Percentiles rank a stretch among this genome's conserved stretches.
phyloP scores from a whole-genome alignment of 169 alveolate species.

The Cryptosporidium baileyi region DNA sequence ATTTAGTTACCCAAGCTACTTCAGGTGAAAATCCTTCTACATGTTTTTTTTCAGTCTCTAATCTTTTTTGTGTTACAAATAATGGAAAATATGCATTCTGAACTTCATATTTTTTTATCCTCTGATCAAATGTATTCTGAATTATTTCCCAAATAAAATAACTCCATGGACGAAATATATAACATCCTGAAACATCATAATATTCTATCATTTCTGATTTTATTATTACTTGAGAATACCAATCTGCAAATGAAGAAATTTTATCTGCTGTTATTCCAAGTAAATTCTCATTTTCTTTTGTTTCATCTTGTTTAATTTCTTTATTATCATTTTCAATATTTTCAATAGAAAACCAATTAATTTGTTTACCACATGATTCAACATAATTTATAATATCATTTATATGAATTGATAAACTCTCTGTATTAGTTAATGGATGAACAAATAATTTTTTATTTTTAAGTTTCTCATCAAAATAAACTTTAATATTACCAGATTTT shows the following conservation, averaged over 20 bases:
- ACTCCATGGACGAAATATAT: constrained; percentile 96
- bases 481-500: constrained; percentile 24
- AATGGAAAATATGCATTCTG: constrained; percentile 94
- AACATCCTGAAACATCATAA: constrained; percentile 99
- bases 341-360: constrained; percentile 55
- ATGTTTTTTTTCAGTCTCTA: constrained; percentile 96
- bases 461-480: constrained; percentile 67
- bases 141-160: constrained; percentile 97
- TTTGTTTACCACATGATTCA: constrained; percentile 67
- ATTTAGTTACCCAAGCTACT: constrained; percentile 99
- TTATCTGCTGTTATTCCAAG: constrained; percentile 83
- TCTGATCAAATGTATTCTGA: constrained; percentile 88
- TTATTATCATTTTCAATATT: constrained; percentile 61
- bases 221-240: constrained; percentile 91
- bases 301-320: constrained; percentile 70
- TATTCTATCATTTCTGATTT: constrained; percentile 97
- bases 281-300: constrained; percentile 71
- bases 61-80: constrained; percentile 92
- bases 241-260: constrained; percentile 82
- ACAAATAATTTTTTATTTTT: constrained; percentile 42
- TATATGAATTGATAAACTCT: constrained; percentile 69
- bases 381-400: constrained; percentile 61
- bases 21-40: constrained; percentile 99
- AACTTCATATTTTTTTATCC: constrained; percentile 87
- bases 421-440: constrained; percentile 73